A percentile compares a stretch with the other conserved stretches of the same genome.
These are phyloP conservation scores for Botrytis sinoallii DNA, from an alignment of 2,329 filamentous ascomycete species.

Conservation along the genomic window DNA sequence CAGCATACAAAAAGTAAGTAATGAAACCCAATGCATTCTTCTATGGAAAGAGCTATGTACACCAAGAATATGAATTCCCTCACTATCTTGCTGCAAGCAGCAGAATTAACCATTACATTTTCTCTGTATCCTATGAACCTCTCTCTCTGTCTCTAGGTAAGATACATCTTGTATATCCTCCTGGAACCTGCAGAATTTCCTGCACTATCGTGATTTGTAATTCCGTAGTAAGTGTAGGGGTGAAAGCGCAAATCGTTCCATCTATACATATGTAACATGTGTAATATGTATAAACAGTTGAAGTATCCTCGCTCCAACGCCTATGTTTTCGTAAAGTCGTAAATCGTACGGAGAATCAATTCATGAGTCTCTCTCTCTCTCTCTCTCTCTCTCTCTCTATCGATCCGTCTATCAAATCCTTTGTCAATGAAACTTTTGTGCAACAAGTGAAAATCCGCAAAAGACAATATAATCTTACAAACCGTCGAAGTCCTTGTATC, in stretches of 20 bases:
- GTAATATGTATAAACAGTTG: neutral
- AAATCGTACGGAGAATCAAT: neutral
- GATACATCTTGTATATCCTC: neutral
- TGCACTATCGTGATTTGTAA: neutral
- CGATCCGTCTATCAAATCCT: neutral
- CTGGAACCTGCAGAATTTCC: neutral
- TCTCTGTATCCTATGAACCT: neutral
- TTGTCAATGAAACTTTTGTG: neutral
- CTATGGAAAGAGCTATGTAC: conserved; percentile 1
- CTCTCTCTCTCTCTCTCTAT: neutral
- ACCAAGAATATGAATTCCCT: neutral
- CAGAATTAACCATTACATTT: neutral
- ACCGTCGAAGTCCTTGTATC: neutral
- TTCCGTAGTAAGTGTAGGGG: neutral
- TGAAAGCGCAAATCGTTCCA: neutral
- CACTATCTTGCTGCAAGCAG: neutral
- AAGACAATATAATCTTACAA: neutral
- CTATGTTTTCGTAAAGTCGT: neutral
- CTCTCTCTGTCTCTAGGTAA: neutral
- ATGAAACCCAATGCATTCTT: neutral
- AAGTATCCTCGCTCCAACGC: neutral
- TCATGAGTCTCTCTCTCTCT: neutral
- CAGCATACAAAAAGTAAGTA: neutral
- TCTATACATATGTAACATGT: neutral
- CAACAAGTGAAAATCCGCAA: neutral